A percentile compares a stretch with the other conserved stretches of the same genome.
phyloP scores from a whole-genome alignment of 306 rosid species.

The Vigna angularis region DNA sequence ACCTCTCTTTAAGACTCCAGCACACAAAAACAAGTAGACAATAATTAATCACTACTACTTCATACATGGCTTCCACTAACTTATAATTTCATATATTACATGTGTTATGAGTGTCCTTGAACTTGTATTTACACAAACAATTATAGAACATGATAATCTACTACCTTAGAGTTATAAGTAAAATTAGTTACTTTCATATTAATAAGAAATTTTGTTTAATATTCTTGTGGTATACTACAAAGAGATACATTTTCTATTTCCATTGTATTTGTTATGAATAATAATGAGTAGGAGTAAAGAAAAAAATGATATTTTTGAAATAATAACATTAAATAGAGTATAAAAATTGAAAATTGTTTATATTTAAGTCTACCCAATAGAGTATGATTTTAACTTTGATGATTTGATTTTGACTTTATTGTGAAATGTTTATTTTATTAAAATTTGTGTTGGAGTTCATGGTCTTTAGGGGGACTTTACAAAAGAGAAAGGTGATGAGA shows the following conservation, averaged over 20 bases:
- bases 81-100: neutral
- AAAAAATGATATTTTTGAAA: too few relatives aligned
- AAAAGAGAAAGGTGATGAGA: constrained; percentile 9
- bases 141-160: too few relatives aligned
- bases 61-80: neutral
- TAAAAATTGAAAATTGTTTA: too few relatives aligned
- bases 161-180: too few relatives aligned
- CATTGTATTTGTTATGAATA: too few relatives aligned
- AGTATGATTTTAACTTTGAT: neutral
- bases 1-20: neutral
- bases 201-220: too few relatives aligned
- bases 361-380: too few relatives aligned
- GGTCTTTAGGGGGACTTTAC: constrained; percentile 19
- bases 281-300: too few relatives aligned
- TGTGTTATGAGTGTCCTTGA: neutral
- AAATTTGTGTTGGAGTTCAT: constrained; percentile 22
- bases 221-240: too few relatives aligned
- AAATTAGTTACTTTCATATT: too few relatives aligned
- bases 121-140: neutral
- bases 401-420: constrained; percentile 15
- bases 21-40: constrained; percentile 6
- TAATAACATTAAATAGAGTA: too few relatives aligned
- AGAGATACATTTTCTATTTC: too few relatives aligned
- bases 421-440: constrained; percentile 7
- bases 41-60: neutral